phyloP scores from a whole-genome alignment of 257 asterid genomes.

The Phtheirospermum japonicum region DNA sequence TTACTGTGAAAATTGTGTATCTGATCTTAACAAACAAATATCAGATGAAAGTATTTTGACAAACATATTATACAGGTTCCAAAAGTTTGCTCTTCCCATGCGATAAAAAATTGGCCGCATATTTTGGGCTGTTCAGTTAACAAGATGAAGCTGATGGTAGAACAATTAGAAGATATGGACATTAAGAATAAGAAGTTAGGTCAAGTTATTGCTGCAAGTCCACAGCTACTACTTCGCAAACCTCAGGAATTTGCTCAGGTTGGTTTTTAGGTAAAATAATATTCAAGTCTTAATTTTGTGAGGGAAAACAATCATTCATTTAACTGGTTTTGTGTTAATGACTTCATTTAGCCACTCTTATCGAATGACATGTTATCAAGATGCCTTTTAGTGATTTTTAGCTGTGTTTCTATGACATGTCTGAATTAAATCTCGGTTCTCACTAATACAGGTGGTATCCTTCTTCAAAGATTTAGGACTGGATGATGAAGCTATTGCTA shows the following conservation, averaged over 20 bases:
- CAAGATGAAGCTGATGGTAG: conserved; percentile 67
- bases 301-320: not conserved
- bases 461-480: conserved; percentile 76
- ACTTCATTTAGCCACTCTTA: not conserved
- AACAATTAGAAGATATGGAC: conserved; percentile 46
- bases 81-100: conserved; percentile 43
- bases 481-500: conserved; percentile 59
- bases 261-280: conserved; percentile 28
- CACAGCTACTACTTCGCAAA: conserved; percentile 73
- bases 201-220: conserved; percentile 68
- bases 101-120: conserved; percentile 72
- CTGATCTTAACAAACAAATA: not conserved
- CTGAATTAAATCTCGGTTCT: not conserved
- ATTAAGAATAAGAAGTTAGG: conserved; percentile 66
- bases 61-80: conserved; percentile 57
- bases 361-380: not conserved
- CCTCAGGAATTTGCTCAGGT: conserved; percentile 85
- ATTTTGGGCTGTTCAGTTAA: conserved; percentile 72
- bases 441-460: conserved; percentile 52
- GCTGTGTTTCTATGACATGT: not conserved
- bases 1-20: not conserved
- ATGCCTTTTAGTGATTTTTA: not conserved
- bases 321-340: too few species aligned
- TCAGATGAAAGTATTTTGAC: conserved; percentile 12
- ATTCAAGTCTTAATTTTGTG: not conserved